Conservation (phyloP, 2,329 filamentous ascomycete genomes). For the Pseudopyricularia javanii region DNA sequence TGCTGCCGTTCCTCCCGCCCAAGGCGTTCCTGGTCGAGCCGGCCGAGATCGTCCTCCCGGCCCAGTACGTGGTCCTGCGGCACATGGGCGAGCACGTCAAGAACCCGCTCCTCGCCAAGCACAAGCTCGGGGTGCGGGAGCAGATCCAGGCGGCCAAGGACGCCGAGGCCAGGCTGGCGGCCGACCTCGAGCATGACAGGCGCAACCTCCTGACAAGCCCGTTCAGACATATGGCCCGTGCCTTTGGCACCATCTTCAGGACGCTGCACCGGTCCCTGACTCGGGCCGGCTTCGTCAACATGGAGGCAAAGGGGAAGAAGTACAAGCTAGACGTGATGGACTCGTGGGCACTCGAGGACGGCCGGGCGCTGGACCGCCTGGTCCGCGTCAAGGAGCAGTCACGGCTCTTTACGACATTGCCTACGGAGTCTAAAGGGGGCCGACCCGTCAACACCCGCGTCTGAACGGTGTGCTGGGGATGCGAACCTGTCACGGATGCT, state of each 20-base stretch:
- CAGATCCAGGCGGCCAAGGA: not conserved
- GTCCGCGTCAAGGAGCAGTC: conserved; percentile 15
- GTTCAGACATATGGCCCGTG: conserved; percentile 34
- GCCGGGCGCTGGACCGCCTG: conserved; percentile 44
- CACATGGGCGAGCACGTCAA: conserved; percentile 10
- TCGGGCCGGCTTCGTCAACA: conserved; percentile 41
- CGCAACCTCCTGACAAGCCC: conserved; percentile 44
- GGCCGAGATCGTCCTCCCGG: conserved; percentile 21
- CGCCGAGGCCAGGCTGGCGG: conserved; percentile 22
- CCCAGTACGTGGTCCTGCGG: conserved; percentile 14
- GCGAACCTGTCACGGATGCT: not conserved
- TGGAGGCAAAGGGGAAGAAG: conserved; percentile 29
- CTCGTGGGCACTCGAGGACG: conserved; percentile 47
- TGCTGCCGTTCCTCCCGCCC: conserved; percentile 32
- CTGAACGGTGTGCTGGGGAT: not conserved
- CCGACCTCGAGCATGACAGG: conserved; percentile 36
- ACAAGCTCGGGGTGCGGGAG: not conserved
- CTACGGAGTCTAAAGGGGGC: not conserved
- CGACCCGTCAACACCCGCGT: not conserved
- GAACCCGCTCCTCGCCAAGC: not conserved
- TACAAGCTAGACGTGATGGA: conserved; percentile 47
- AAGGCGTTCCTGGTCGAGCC: conserved; percentile 28
- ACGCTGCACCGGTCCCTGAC: conserved; percentile 35
- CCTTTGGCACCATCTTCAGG: not conserved
- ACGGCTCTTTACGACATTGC: not conserved